Evolutionary conservation across 345 rosid genomes (phyloP).

Genomic region (Gynandropsis gynandra): DNA sequence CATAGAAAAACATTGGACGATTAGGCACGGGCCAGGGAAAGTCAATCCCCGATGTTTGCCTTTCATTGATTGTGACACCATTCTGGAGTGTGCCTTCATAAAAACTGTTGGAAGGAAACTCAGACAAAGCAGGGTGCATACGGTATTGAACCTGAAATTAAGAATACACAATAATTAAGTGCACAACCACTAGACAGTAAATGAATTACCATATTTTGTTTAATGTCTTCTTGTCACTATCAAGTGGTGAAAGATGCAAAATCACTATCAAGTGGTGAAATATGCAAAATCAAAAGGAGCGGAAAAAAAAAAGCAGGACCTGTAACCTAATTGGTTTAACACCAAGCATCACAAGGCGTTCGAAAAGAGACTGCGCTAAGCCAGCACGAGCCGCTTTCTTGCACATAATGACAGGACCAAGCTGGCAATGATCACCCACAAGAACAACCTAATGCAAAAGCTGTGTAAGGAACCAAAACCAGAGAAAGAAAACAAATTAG

Average conservation of each 20-base stretch:
- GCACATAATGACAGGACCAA: slow-evolving; percentile 99
- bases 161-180: slow-evolving; percentile 15
- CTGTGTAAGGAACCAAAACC: slow-evolving; percentile 10
- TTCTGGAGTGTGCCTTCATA: slow-evolving; percentile 99
- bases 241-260: slow-evolving; percentile 5
- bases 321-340: slow-evolving; percentile 97
- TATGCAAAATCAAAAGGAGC: slow-evolving; percentile 6
- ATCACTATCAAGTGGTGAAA: not conserved
- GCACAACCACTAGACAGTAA: slow-evolving; percentile 3
- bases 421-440: slow-evolving; percentile 99
- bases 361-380: slow-evolving; percentile 93
- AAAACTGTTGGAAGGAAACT: slow-evolving; percentile 96
- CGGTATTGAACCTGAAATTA: slow-evolving; percentile 85
- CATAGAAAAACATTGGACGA: slow-evolving; percentile 98
- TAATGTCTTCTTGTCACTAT: not conserved
- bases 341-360: slow-evolving; percentile 94
- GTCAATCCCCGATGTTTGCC: slow-evolving; percentile 95
- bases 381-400: slow-evolving; percentile 99
- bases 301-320: slow-evolving; percentile 36
- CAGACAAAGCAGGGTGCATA: slow-evolving; percentile 97
- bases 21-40: slow-evolving; percentile 99
- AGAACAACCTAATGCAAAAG: slow-evolving; percentile 60
- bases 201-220: not conserved
- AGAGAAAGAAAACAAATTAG: slow-evolving; percentile 13
- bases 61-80: slow-evolving; percentile 94